These are phyloP conservation scores for Venturia carpophila DNA, from an alignment of 2,329 filamentous ascomycete genomes.

Conservation along the genomic window DNA sequence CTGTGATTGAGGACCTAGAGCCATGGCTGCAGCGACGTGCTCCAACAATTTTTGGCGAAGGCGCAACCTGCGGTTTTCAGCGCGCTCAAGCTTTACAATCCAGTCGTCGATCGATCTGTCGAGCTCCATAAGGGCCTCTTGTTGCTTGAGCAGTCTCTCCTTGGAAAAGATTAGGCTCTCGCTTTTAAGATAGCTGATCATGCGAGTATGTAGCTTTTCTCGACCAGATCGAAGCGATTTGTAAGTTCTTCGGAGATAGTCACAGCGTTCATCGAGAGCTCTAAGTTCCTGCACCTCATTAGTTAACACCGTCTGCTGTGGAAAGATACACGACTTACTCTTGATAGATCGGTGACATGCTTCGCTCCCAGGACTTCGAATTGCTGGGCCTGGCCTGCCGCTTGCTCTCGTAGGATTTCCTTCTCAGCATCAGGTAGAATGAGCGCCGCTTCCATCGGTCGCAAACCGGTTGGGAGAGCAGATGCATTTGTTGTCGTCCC, in stretches of 20 bases:
- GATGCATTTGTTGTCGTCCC: background rate
- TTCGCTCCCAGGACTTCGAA: constrained; percentile 35
- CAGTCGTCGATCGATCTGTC: constrained; percentile 74
- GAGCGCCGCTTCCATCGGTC: constrained; percentile 29
- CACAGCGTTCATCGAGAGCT: constrained; percentile 66
- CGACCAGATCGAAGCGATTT: constrained; percentile 66
- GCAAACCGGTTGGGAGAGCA: constrained; percentile 31
- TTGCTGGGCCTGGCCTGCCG: constrained; percentile 32
- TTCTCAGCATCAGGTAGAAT: constrained; percentile 31
- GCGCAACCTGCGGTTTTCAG: constrained; percentile 66
- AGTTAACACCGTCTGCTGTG: background rate
- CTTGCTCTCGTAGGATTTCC: constrained; percentile 32
- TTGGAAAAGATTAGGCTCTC: constrained; percentile 63
- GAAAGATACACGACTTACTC: constrained; percentile 35
- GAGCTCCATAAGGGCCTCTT: constrained; percentile 69
- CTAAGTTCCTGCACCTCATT: constrained; percentile 53
- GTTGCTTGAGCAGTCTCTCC: constrained; percentile 69
- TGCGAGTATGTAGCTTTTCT: constrained; percentile 66
- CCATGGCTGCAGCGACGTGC: constrained; percentile 63
- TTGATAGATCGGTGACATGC: constrained; percentile 47
- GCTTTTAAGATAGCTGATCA: constrained; percentile 68
- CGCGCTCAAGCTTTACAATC: constrained; percentile 70
- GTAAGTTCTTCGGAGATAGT: constrained; percentile 71
- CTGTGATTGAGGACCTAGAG: constrained; percentile 24
- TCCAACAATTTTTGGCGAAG: constrained; percentile 74